A percentile compares a stretch with the other conserved stretches of the same genome.
These are phyloP conservation scores for Gracilaria domingensis DNA, from an alignment of 23 red algal species.

Conservation along the genomic window DNA sequence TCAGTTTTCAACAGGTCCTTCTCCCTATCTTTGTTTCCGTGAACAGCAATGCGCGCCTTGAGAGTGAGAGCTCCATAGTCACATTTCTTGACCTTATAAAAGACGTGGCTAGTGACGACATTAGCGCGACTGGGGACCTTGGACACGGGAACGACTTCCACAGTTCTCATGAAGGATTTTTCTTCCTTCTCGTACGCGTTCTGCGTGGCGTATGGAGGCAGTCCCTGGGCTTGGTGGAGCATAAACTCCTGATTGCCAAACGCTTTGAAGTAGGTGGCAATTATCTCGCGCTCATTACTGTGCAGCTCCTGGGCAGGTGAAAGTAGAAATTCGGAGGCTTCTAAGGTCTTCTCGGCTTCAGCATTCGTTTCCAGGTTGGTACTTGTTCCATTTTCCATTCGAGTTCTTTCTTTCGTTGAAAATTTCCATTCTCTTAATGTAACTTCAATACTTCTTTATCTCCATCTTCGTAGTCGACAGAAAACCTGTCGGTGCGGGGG, in stretches of 20 bases:
- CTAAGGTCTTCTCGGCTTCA: background rate
- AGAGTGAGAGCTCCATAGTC: background rate
- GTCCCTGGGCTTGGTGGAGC: conserved; percentile 31
- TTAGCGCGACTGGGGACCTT: background rate
- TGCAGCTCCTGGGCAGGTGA: conserved; percentile 28
- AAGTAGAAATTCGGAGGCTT: background rate
- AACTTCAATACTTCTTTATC: conserved; percentile 15
- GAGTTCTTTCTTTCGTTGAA: background rate
- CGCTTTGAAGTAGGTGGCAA: background rate
- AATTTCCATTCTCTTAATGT: conserved; percentile 24
- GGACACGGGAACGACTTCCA: background rate
- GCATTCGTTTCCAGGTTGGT: background rate
- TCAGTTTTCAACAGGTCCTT: conserved; percentile 23
- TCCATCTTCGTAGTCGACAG: conserved; percentile 28
- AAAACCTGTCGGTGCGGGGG: background rate
- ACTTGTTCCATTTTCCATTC: background rate
- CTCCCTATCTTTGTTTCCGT: conserved; percentile 40
- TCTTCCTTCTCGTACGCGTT: conserved; percentile 46
- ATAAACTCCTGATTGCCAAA: conserved; percentile 37
- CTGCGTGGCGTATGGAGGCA: background rate
- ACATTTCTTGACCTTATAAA: conserved; percentile 41
- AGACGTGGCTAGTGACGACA: conserved; percentile 23
- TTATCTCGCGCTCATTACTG: background rate
- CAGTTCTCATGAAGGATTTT: conserved; percentile 1
- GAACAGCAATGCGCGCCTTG: conserved; percentile 23